A percentile compares a stretch with the other conserved stretches of the same genome.
Evolutionary conservation across 225 moss, liverwort and hornwort genomes (phyloP).

Genomic region (Ulota crispa): DNA sequence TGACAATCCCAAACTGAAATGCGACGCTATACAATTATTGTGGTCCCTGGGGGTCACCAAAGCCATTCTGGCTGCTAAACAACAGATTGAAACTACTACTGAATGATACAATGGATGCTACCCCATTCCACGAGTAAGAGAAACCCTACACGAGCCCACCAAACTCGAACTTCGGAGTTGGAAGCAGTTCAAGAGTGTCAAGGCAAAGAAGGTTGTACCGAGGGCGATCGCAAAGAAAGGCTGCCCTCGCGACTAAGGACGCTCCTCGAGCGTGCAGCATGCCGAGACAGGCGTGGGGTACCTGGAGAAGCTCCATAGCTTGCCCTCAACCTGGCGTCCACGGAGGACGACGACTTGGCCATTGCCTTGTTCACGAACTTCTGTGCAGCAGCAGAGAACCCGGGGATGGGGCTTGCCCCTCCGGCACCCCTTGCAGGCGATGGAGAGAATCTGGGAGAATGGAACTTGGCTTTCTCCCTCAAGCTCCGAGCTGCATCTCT

Average conservation of each 20-base stretch:
- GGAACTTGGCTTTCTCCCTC: slow-evolving; percentile 74
- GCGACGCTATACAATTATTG: not conserved
- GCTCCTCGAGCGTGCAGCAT: slow-evolving; percentile 60
- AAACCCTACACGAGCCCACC: not conserved
- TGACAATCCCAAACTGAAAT: not conserved
- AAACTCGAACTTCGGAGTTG: not conserved
- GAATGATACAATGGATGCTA: slow-evolving; percentile 14
- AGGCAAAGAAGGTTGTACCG: slow-evolving; percentile 41
- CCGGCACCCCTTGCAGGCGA: slow-evolving; percentile 74
- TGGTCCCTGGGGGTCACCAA: not conserved
- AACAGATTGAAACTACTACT: not conserved
- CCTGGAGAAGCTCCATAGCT: slow-evolving; percentile 94
- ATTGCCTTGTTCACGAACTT: slow-evolving; percentile 97
- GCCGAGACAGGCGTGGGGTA: slow-evolving; percentile 62
- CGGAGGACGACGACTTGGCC: slow-evolving; percentile 79
- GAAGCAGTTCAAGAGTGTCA: slow-evolving; percentile 11
- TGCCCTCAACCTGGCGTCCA: slow-evolving; percentile 94
- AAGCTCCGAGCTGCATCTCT: slow-evolving; percentile 87
- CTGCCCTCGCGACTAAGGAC: slow-evolving; percentile 67
- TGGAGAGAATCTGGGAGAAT: slow-evolving; percentile 55
- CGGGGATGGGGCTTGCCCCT: slow-evolving; percentile 62
- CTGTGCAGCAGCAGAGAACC: slow-evolving; percentile 91
- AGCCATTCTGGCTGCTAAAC: not conserved
- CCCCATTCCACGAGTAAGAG: not conserved
- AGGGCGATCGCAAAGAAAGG: slow-evolving; percentile 78